Percentiles rank a stretch among this genome's conserved stretches.
These are phyloP conservation scores for Malus hybrid DNA, from an alignment of 331 rosid genomes.

Conservation along the genomic window DNA sequence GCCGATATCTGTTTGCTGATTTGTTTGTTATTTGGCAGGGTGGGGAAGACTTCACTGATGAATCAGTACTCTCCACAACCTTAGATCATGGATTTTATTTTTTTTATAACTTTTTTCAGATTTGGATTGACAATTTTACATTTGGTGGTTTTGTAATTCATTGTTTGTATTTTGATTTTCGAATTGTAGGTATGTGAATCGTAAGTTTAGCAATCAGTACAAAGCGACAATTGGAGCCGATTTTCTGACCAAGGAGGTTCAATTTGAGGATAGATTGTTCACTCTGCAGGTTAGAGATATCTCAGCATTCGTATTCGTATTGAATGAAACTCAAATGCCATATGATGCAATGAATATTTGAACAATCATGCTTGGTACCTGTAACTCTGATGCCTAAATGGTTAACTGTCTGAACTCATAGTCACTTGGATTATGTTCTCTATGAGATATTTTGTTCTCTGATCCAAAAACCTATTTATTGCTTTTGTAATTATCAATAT, in stretches of 20 bases:
- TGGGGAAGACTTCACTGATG: slow-evolving; percentile 96
- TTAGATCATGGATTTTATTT: slow-evolving; percentile 18
- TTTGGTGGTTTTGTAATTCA: neutral
- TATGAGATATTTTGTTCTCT: neutral
- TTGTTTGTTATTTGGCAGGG: slow-evolving; percentile 54
- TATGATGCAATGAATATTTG: neutral
- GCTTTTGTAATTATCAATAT: too few species aligned
- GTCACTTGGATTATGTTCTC: neutral
- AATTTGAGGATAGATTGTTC: slow-evolving; percentile 94
- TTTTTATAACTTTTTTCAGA: neutral
- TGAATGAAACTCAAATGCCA: neutral
- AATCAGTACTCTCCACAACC: slow-evolving; percentile 57
- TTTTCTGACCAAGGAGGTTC: slow-evolving; percentile 99
- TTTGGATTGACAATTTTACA: slow-evolving; percentile 1
- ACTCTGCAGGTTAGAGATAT: slow-evolving; percentile 74
- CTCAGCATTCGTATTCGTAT: neutral
- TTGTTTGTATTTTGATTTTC: slow-evolving; percentile 4
- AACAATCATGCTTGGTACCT: neutral
- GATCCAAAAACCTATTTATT: neutral
- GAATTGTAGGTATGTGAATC: slow-evolving; percentile 81
- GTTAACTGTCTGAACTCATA: neutral
- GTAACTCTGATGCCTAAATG: neutral
- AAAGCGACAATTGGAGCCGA: slow-evolving; percentile 99
- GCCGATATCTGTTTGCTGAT: neutral
- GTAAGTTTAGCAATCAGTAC: slow-evolving; percentile 96